phyloP scores from a whole-genome alignment of 371 early-diverging fungal species.

The Nematocida displodere region DNA sequence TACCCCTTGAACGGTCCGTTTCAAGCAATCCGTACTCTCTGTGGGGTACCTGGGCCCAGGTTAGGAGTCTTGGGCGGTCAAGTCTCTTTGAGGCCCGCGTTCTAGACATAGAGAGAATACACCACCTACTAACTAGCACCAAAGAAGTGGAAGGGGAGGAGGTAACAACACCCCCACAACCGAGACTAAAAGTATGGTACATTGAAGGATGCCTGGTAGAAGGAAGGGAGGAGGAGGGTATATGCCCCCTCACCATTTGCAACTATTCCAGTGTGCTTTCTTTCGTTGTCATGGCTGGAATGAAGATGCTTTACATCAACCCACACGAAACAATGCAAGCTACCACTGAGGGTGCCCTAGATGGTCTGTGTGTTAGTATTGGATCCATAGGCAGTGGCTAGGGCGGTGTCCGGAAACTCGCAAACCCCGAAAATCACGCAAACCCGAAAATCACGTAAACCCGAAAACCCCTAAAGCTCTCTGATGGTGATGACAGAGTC shows the following conservation, averaged over 20 bases:
- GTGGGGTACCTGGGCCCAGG: not conserved
- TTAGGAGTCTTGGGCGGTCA: not conserved
- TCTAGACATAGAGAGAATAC: not conserved
- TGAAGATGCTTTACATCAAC: constrained; percentile 8
- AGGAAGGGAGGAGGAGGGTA: not conserved
- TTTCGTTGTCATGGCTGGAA: constrained; percentile 23
- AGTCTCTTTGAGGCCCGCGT: not conserved
- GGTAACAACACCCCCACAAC: not conserved
- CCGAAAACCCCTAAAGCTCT: constrained; percentile 40
- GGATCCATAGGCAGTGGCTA: no score
- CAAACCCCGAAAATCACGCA: no score
- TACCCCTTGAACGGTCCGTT: constrained; percentile 3
- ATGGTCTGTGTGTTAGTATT: not conserved
- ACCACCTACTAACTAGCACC: not conserved
- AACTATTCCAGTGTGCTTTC: constrained; percentile 11
- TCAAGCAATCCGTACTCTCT: not conserved
- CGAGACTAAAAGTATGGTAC: not conserved
- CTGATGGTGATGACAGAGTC: constrained; percentile 33
- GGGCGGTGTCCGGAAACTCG: no score
- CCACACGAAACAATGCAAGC: constrained; percentile 3
- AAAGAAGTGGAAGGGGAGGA: not conserved
- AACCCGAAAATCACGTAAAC: no score
- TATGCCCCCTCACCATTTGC: not conserved
- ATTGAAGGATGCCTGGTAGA: not conserved
- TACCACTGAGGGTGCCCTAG: not conserved